Evolutionary conservation across 2,329 filamentous ascomycete genomes (phyloP), one percentile per base, ranked within the genome.

Genomic region (Trichoderma simmonsii): DNA sequence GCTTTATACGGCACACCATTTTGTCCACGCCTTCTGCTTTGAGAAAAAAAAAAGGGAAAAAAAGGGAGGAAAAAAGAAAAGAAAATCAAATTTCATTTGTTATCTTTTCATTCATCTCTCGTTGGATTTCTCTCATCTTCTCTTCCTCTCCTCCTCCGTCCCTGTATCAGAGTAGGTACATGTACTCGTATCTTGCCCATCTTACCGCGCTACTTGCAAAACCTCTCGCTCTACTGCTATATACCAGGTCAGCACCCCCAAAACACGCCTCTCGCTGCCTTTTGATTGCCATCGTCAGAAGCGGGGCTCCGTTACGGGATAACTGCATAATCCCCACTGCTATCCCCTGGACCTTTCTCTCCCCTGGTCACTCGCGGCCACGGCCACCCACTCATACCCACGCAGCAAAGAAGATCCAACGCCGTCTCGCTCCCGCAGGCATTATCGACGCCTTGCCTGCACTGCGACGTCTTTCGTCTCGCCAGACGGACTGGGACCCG

Each of bases 351-450:
- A 54, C 54, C 43, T 63, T 36, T 56, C 39, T 61, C 72, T 72
- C 51, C 59, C 63, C 65, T 73, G 65, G 71, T 59, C 57, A 36
- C 30, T 59, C 64, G 68, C 43, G 39, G 62, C 59, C 73, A 56
- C 43, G 39, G 63, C 59, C 73, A 56, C 72, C 72, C 71, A 73
- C 62, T 57, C 60, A 64, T 67, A 72, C 57, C 70, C 70, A 72
- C 70, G 54, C 66, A 73, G 71, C 57, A 70, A 71, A 76, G 64
- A 71, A 76, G 64, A 73, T 73, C 73, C 71, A 75, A 68, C 71
- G 71, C 74, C 74, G 67, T 72, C 73, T 73, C 71, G 73, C 66
- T 73, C 74, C 74, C 64, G 74, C 72, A 64, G 71, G 71, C 70
- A 72, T 71, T 69, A 72, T 74, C 57, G 65, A 71, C 70, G 73